Conservation (phyloP, 192 early-diverging fungal genomes). For the Gamsiella multidivaricata region DNA sequence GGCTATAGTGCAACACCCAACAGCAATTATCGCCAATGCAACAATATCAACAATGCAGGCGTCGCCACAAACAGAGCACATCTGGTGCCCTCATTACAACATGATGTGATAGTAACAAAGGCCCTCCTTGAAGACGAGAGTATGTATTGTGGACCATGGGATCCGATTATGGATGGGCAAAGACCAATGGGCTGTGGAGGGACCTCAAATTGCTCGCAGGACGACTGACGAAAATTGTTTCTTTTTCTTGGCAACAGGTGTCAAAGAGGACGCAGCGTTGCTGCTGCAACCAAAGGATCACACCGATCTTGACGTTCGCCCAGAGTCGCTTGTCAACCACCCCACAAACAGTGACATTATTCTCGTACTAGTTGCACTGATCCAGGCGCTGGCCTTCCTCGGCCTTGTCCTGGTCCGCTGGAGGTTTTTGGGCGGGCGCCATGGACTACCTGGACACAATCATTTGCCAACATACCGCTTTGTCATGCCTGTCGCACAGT, state of each 20-base stretch:
- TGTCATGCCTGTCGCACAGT: conserved; percentile 48
- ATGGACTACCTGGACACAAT: conserved; percentile 47
- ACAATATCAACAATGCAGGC: background rate
- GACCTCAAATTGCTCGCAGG: no score
- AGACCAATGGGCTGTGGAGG: no score
- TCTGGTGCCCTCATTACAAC: conserved; percentile 7
- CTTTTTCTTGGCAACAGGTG: conserved; percentile 34
- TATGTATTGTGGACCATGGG: conserved; percentile 7
- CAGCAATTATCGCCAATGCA: background rate
- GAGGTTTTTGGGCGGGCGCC: conserved; percentile 33
- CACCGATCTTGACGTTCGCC: conserved; percentile 31
- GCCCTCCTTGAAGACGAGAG: background rate
- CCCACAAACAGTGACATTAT: conserved; percentile 39
- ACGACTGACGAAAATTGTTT: no score
- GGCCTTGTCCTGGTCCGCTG: conserved; percentile 34
- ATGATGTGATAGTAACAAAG: background rate
- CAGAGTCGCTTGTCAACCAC: conserved; percentile 46
- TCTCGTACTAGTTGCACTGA: conserved; percentile 33
- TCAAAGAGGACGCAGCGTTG: conserved; percentile 18
- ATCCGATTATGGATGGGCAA: background rate
- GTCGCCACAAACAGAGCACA: background rate
- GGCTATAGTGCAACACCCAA: conserved; percentile 1
- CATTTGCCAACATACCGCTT: conserved; percentile 47
- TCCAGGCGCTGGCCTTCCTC: conserved; percentile 35
- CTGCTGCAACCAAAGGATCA: conserved; percentile 33